A percentile compares a stretch with the other conserved stretches of the same genome.
Evolutionary conservation across 768 basidiomycete species (phyloP).

Genomic region (Pleurotus ostreatus): DNA sequence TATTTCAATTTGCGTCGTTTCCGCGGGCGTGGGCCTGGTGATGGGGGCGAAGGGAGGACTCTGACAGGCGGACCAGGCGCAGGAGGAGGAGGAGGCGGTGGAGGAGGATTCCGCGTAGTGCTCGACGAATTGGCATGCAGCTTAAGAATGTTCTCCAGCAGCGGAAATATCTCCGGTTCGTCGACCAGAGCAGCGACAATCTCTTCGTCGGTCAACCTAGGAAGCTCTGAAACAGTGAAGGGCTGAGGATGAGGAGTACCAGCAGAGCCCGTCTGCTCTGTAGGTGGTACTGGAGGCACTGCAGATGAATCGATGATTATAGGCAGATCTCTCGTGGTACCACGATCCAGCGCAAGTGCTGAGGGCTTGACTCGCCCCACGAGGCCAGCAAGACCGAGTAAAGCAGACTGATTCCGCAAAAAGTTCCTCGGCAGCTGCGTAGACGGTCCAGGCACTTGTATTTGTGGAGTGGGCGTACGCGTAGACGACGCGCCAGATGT

Average conservation of each 20-base stretch:
- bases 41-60: not conserved
- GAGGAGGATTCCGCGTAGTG: not conserved
- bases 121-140: constrained; percentile 23
- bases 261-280: constrained; percentile 9
- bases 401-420: constrained; percentile 66
- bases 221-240: constrained; percentile 39
- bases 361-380: constrained; percentile 64
- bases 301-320: constrained; percentile 57
- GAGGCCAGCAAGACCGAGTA: constrained; percentile 70
- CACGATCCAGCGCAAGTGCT: constrained; percentile 42
- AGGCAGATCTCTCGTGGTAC: constrained; percentile 56
- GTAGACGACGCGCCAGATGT: constrained; percentile 32
- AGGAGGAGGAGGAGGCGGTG: not conserved
- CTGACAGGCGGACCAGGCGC: not conserved
- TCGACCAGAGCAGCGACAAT: constrained; percentile 55
- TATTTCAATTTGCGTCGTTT: constrained; percentile 63
- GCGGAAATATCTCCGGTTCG: constrained; percentile 64
- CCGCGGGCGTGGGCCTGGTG: not conserved
- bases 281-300: constrained; percentile 13
- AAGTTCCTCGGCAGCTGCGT: constrained; percentile 64
- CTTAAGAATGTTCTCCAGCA: constrained; percentile 58
- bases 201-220: constrained; percentile 51
- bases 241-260: constrained; percentile 14
- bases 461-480: constrained; percentile 49
- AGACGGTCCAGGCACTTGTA: constrained; percentile 58